Percentiles rank a stretch among this genome's conserved stretches.
Evolutionary conservation across 805 yeast species (phyloP).

Genomic region (Barnettozyma pratensis): DNA sequence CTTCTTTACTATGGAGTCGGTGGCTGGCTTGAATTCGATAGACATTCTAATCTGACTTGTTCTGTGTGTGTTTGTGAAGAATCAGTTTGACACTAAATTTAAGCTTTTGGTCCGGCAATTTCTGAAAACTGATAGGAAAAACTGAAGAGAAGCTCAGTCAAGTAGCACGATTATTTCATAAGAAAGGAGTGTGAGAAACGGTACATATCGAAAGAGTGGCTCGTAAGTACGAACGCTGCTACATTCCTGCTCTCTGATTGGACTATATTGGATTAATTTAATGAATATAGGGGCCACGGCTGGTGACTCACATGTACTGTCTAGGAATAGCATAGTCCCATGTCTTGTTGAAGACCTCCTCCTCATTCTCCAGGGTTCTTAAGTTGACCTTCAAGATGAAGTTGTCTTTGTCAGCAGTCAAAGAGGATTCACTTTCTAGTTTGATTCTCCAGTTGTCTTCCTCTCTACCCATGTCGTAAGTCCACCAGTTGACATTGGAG

Average conservation of each 20-base stretch:
- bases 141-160: not conserved
- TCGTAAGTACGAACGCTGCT: too few species aligned
- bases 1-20: not conserved
- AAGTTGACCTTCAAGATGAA: slow-evolving; percentile 30
- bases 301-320: slow-evolving; percentile 23
- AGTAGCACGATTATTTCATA: not conserved
- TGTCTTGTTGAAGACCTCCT: slow-evolving; percentile 27
- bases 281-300: too few species aligned
- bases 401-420: slow-evolving; percentile 29
- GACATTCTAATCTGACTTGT: not conserved
- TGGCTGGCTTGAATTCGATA: not conserved
- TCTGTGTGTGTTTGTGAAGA: too few species aligned
- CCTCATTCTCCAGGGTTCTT: slow-evolving; percentile 31
- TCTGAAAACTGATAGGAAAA: too few species aligned
- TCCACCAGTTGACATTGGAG: slow-evolving; percentile 34
- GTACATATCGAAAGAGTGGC: too few species aligned
- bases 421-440: slow-evolving; percentile 27
- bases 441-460: slow-evolving; percentile 32
- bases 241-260: too few species aligned
- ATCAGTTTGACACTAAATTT: too few species aligned
- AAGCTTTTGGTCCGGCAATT: too few species aligned
- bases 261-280: too few species aligned
- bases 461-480: slow-evolving; percentile 36
- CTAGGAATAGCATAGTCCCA: slow-evolving; percentile 34
- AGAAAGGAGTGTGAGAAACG: too few species aligned